Conservation (phyloP, 495 filamentous ascomycete species). For the Symbiotaphrina buchneri region DNA sequence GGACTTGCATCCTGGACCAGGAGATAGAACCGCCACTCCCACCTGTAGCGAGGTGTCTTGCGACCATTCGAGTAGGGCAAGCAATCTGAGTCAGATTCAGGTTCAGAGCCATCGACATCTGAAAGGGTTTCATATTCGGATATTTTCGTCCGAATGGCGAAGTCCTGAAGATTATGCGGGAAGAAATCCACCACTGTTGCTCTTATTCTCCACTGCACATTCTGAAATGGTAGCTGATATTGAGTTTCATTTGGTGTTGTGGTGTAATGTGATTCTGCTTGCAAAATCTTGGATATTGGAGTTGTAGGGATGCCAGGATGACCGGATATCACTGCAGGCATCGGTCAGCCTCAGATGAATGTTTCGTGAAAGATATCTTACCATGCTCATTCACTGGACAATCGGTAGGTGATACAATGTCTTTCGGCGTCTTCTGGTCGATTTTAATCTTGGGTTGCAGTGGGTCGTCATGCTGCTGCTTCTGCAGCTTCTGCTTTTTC, state of each 20-base stretch:
- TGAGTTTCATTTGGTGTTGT: slow-evolving; percentile 18
- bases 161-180: slow-evolving; percentile 50
- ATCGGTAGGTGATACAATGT: too few species aligned
- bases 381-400: slow-evolving; percentile 3
- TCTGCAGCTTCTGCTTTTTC: too few species aligned
- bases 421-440: too few species aligned
- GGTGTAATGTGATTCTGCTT: slow-evolving; percentile 9
- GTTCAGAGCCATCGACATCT: slow-evolving; percentile 16
- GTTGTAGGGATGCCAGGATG: slow-evolving; percentile 14
- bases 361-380: background rate
- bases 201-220: slow-evolving; percentile 39
- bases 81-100: slow-evolving; percentile 2
- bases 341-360: background rate
- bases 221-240: slow-evolving; percentile 43
- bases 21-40: slow-evolving; percentile 66
- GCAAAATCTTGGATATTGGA: slow-evolving; percentile 24
- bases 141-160: slow-evolving; percentile 26
- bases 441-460: too few species aligned
- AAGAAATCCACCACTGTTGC: slow-evolving; percentile 68
- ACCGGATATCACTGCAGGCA: slow-evolving; percentile 18
- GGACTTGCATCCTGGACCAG: slow-evolving; percentile 35
- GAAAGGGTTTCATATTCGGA: slow-evolving; percentile 24
- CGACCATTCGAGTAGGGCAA: slow-evolving; percentile 7
- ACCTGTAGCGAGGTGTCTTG: slow-evolving; percentile 18
- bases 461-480: too few species aligned